These are phyloP conservation scores for Protea cynaroides DNA, from an alignment of 164 flowering plant genomes.

Conservation along the genomic window DNA sequence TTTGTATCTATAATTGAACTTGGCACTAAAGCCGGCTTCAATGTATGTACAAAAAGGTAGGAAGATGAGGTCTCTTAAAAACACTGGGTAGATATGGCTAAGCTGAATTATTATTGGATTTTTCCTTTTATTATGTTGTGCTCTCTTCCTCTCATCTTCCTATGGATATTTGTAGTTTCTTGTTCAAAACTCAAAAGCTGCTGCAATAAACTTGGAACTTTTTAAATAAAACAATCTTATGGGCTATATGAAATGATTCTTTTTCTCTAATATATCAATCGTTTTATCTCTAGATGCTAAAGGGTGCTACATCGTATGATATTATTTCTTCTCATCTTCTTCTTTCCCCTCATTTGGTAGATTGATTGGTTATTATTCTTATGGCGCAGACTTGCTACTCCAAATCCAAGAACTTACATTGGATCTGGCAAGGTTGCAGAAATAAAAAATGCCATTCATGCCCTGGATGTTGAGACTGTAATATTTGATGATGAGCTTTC, in stretches of 20 bases:
- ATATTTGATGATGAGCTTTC: constrained; percentile 98
- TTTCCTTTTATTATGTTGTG: not conserved
- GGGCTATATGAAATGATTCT: too few relatives aligned
- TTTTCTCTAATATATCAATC: not conserved
- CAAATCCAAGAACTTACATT: constrained; percentile 76
- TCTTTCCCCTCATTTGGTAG: not conserved
- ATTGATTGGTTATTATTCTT: constrained; percentile 2
- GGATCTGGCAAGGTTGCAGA: constrained; percentile 97
- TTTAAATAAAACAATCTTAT: not conserved
- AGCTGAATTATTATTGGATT: not conserved
- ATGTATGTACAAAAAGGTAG: too few relatives aligned
- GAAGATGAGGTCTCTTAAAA: too few relatives aligned
- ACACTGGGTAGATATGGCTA: not conserved
- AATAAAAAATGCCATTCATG: constrained; percentile 76
- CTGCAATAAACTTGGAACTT: not conserved
- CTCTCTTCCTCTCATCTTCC: too few relatives aligned
- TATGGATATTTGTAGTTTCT: too few relatives aligned
- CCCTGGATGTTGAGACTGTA: constrained; percentile 80
- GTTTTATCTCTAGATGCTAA: not conserved
- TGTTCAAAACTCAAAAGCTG: too few relatives aligned
- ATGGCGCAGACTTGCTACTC: constrained; percentile 57
- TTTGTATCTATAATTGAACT: too few relatives aligned
- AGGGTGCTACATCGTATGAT: not conserved
- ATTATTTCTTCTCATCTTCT: not conserved
- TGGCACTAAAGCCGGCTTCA: too few relatives aligned